Evolutionary conservation across 2,329 filamentous ascomycete genomes (phyloP).

Genomic region (Sordariomycetes sp.): DNA sequence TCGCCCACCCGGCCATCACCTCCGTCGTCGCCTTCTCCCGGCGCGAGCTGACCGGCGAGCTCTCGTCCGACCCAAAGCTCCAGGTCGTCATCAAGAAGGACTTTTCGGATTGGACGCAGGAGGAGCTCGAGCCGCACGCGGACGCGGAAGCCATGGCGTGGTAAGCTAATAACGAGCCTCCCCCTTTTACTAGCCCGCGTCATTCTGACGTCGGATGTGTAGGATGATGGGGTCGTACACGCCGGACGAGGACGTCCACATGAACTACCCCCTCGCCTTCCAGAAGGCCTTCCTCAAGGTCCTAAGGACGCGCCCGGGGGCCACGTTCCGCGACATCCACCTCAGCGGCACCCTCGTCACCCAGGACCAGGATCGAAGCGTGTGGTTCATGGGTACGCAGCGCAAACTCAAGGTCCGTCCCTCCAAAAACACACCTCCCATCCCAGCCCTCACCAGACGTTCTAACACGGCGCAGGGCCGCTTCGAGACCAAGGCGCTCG

Average conservation of each 20-base stretch:
- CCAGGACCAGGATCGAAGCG: slow-evolving; percentile 17
- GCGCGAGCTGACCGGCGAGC: slow-evolving; percentile 11
- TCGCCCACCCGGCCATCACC: slow-evolving; percentile 17
- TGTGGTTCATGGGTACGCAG: slow-evolving; percentile 15
- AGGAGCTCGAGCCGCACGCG: slow-evolving; percentile 12
- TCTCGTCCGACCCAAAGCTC: slow-evolving; percentile 11
- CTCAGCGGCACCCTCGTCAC: slow-evolving; percentile 21
- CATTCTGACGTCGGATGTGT: background rate
- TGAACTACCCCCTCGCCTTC: background rate
- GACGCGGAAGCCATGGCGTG: slow-evolving; percentile 18
- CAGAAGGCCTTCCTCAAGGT: background rate
- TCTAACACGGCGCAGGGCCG: slow-evolving; percentile 8
- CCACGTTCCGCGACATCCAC: slow-evolving; percentile 18
- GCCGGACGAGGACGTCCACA: background rate
- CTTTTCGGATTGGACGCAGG: slow-evolving; percentile 14
- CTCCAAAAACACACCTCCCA: background rate
- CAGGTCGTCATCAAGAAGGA: slow-evolving; percentile 12
- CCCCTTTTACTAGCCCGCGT: too few relatives aligned
- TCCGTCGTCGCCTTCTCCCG: slow-evolving; percentile 20
- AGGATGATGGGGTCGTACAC: background rate
- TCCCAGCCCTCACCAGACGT: background rate
- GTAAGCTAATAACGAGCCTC: slow-evolving; percentile 7
- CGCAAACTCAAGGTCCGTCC: slow-evolving; percentile 14
- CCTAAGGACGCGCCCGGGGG: background rate
- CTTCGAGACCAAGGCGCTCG: slow-evolving; percentile 9